Percentiles rank a stretch among this genome's conserved stretches.
phyloP scores from a whole-genome alignment of 2,329 filamentous ascomycete genomes.

The Epichloe bromicola region DNA sequence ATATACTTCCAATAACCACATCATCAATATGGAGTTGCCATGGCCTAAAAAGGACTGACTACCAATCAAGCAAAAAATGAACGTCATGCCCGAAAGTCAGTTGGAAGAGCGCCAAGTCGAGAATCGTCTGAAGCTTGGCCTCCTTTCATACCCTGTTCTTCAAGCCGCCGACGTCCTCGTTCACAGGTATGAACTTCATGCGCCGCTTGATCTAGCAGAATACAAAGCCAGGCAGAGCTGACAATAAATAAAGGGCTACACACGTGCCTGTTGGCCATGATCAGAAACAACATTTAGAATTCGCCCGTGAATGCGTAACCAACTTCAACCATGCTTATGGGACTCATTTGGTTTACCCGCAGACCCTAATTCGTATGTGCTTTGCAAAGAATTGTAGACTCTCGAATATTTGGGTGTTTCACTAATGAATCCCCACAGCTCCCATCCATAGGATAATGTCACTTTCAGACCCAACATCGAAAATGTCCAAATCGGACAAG shows the following conservation, averaged over 20 bases:
- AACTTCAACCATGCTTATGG: slow-evolving; percentile 74
- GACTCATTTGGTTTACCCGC: slow-evolving; percentile 48
- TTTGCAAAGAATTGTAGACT: background rate
- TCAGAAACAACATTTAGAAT: slow-evolving; percentile 87
- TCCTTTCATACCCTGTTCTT: slow-evolving; percentile 92
- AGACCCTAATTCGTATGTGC: slow-evolving; percentile 57
- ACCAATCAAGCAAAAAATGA: slow-evolving; percentile 55
- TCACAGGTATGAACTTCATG: slow-evolving; percentile 43
- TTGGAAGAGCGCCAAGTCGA: slow-evolving; percentile 46
- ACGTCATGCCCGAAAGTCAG: slow-evolving; percentile 44
- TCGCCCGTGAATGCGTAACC: slow-evolving; percentile 71
- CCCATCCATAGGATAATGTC: slow-evolving; percentile 83
- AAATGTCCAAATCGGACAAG: slow-evolving; percentile 88
- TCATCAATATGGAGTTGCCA: background rate
- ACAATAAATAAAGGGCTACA: slow-evolving; percentile 47
- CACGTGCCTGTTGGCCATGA: slow-evolving; percentile 97
- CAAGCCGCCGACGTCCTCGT: slow-evolving; percentile 91
- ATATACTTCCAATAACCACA: background rate
- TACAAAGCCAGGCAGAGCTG: background rate
- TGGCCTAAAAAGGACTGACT: background rate
- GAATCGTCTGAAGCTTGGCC: slow-evolving; percentile 60
- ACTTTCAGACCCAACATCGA: slow-evolving; percentile 59
- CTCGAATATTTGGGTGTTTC: background rate
- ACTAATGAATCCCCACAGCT: slow-evolving; percentile 31
- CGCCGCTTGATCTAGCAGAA: background rate